phyloP scores from a whole-genome alignment of 495 filamentous ascomycete genomes.

The Aspergillus sparsus region DNA sequence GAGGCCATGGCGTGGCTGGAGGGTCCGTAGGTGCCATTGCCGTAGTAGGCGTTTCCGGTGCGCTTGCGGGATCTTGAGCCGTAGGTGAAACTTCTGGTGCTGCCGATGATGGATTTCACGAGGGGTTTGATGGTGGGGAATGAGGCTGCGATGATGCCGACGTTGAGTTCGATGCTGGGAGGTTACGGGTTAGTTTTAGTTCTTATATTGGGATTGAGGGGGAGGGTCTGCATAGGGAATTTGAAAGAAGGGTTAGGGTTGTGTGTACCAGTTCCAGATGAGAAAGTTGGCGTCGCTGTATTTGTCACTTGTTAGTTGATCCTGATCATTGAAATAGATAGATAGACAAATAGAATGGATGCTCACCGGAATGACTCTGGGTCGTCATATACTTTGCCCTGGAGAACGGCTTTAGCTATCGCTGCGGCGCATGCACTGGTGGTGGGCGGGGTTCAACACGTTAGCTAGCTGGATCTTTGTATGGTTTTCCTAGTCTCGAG shows the following conservation, averaged over 20 bases:
- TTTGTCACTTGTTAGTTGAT: background rate
- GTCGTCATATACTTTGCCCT: slow-evolving; percentile 35
- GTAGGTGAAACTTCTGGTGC: slow-evolving; percentile 20
- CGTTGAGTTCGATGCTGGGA: slow-evolving; percentile 36
- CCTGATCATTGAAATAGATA: background rate
- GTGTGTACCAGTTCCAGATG: slow-evolving; percentile 12
- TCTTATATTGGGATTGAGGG: background rate
- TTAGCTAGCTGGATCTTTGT: background rate
- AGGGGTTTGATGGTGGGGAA: slow-evolving; percentile 48
- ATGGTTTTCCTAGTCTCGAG: background rate
- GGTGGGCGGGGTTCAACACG: background rate
- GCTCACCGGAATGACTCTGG: slow-evolving; percentile 29
- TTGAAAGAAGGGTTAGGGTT: background rate
- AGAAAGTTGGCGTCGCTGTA: slow-evolving; percentile 16
- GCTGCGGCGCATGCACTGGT: slow-evolving; percentile 47
- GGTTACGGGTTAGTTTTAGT: background rate
- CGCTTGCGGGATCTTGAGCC: slow-evolving; percentile 22
- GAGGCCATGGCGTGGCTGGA: slow-evolving; percentile 10
- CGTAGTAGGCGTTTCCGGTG: slow-evolving; percentile 14
- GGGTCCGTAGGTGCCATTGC: slow-evolving; percentile 8
- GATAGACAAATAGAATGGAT: background rate
- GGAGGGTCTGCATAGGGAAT: background rate
- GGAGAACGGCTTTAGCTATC: slow-evolving; percentile 46
- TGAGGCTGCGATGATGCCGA: slow-evolving; percentile 46
- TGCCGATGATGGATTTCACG: slow-evolving; percentile 32